phyloP scores from a whole-genome alignment of 2,329 filamentous ascomycete species.

The Drechslerella dactyloides region DNA sequence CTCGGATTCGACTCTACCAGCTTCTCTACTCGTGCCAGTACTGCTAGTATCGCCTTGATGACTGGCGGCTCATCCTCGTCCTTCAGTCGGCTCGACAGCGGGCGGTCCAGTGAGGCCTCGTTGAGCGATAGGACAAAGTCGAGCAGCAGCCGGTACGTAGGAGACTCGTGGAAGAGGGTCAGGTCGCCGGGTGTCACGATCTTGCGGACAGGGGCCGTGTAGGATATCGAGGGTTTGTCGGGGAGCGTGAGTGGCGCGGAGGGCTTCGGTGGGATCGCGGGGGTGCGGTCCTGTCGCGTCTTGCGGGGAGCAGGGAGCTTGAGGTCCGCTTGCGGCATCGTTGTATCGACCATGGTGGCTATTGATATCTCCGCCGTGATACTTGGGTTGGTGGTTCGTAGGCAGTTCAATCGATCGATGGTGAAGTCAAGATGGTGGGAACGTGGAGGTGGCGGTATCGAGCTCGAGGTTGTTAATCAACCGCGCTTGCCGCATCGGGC shows the following conservation, averaged over 20 bases:
- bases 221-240: conserved; percentile 67
- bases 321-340: conserved; percentile 9
- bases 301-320: conserved; percentile 44
- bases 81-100: conserved; percentile 64
- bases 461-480: conserved; percentile 8
- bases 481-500: conserved; percentile 3
- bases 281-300: conserved; percentile 48
- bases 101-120: conserved; percentile 74
- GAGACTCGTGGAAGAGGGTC: conserved; percentile 77
- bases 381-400: background rate
- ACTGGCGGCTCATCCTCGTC: conserved; percentile 66
- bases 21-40: conserved; percentile 73
- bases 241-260: conserved; percentile 66
- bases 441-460: background rate
- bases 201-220: conserved; percentile 72
- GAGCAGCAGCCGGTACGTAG: conserved; percentile 75
- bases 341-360: conserved; percentile 32
- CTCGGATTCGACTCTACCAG: conserved; percentile 75
- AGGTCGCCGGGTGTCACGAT: conserved; percentile 85
- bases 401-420: background rate
- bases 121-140: conserved; percentile 87
- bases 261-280: conserved; percentile 40
- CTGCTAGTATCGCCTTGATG: conserved; percentile 69
- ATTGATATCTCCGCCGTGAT: background rate
- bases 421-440: conserved; percentile 9